Evolutionary conservation across 164 flowering plant species (phyloP).

Genomic region (Echeveria elegans): DNA sequence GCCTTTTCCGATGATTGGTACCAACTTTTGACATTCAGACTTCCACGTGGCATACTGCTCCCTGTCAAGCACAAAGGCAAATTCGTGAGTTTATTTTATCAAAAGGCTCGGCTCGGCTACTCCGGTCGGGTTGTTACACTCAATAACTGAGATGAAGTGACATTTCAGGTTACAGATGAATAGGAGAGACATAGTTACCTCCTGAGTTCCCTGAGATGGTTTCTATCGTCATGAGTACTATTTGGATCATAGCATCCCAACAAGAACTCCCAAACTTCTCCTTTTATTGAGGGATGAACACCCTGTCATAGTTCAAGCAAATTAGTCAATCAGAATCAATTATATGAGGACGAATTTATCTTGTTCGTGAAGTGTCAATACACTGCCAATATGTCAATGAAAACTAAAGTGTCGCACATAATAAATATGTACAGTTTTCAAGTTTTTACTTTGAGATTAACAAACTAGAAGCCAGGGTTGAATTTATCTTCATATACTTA

Average conservation of each 20-base stretch:
- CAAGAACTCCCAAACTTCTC: constrained; percentile 84
- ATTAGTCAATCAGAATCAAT: background rate
- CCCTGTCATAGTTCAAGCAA: constrained; percentile 43
- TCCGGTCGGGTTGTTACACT: no score
- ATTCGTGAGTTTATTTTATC: background rate
- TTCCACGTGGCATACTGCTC: constrained; percentile 61
- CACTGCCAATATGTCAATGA: background rate
- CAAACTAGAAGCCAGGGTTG: background rate
- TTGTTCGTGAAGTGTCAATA: background rate
- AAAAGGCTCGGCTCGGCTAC: background rate
- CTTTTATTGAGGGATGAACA: constrained; percentile 81
- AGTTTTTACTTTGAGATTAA: background rate
- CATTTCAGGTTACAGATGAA: no score
- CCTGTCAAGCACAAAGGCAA: constrained; percentile 24
- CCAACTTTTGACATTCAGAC: constrained; percentile 63
- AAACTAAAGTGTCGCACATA: background rate
- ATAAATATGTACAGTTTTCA: background rate
- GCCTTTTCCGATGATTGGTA: constrained; percentile 68
- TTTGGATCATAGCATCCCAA: constrained; percentile 86
- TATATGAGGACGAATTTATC: background rate
- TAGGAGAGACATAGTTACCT: constrained; percentile 52
- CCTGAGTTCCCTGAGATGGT: constrained; percentile 45
- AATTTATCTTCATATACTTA: background rate
- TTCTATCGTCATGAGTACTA: constrained; percentile 66
- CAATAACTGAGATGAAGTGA: background rate